Conservation (phyloP, 306 rosid species). For the Citrullus colocynthis region DNA sequence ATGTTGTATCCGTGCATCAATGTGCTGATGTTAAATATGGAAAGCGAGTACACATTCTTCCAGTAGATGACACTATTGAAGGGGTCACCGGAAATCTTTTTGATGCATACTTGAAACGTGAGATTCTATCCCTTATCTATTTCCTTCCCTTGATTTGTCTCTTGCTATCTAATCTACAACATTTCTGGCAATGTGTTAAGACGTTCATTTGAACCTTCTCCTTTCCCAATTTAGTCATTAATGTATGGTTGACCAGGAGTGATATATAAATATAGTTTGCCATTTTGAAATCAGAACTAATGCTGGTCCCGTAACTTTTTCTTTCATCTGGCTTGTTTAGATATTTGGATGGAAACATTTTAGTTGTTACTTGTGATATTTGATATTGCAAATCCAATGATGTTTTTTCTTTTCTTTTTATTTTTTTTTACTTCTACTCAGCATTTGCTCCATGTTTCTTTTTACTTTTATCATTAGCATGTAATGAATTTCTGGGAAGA, state of each 20-base stretch:
- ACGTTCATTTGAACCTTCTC: background rate
- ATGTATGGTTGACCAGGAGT: background rate
- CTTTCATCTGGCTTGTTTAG: background rate
- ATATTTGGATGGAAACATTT: background rate
- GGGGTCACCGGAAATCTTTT: conserved; percentile 20
- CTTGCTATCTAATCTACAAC: background rate
- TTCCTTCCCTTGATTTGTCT: background rate
- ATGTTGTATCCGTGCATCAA: conserved; percentile 19
- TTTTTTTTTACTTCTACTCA: background rate
- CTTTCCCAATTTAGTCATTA: background rate
- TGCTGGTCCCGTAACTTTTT: background rate
- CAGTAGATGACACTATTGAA: conserved; percentile 22
- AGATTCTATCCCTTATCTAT: conserved; percentile 3
- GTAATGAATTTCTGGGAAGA: background rate
- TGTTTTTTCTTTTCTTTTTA: background rate
- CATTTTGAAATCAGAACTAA: background rate
- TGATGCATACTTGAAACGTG: conserved; percentile 16
- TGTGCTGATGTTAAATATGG: conserved; percentile 20
- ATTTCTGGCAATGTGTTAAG: background rate
- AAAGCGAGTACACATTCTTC: conserved; percentile 19
- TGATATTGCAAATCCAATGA: background rate
- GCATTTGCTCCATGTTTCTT: background rate
- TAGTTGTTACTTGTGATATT: background rate
- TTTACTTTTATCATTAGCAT: background rate
- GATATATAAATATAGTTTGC: too few species aligned